These are phyloP conservation scores for Abortiporus biennis DNA, from an alignment of 1,284 basidiomycete genomes.

Conservation along the genomic window DNA sequence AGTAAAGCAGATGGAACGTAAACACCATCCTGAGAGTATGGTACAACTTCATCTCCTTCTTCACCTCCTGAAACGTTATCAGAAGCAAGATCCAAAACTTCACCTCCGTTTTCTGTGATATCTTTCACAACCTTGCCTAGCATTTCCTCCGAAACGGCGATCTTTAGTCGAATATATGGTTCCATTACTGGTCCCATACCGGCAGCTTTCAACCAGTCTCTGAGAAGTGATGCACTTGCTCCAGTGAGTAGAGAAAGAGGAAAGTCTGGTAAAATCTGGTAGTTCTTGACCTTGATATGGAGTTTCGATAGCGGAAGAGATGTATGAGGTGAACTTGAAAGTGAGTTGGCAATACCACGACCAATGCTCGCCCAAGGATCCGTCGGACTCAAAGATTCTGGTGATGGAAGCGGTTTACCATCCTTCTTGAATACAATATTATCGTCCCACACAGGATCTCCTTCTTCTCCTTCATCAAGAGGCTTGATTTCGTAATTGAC, in stretches of 20 bases:
- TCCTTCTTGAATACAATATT: conserved; percentile 57
- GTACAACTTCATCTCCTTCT: conserved; percentile 35
- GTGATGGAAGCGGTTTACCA: conserved; percentile 46
- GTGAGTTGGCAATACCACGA: conserved; percentile 59
- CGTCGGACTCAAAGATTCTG: conserved; percentile 38
- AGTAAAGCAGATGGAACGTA: conserved; percentile 71
- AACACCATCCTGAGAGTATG: conserved; percentile 52
- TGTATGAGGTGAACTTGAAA: conserved; percentile 73
- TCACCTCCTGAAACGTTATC: conserved; percentile 28
- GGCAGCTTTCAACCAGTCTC: conserved; percentile 48
- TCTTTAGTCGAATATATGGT: conserved; percentile 63
- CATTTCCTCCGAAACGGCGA: conserved; percentile 57
- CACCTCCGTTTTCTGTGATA: conserved; percentile 68
- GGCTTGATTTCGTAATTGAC: conserved; percentile 49
- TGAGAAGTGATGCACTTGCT: conserved; percentile 58
- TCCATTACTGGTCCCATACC: conserved; percentile 70
- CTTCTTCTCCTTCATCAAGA: conserved; percentile 47
- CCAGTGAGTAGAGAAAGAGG: conserved; percentile 53
- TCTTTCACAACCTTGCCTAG: conserved; percentile 75
- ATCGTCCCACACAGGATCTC: conserved; percentile 67
- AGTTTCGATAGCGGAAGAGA: conserved; percentile 60
- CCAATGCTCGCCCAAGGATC: conserved; percentile 45
- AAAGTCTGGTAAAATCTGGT: conserved; percentile 33
- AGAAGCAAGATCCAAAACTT: conserved; percentile 56
- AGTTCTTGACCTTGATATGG: conserved; percentile 46